Conservation (phyloP, 305 asterid species). For the Fraxinus latifolia region DNA sequence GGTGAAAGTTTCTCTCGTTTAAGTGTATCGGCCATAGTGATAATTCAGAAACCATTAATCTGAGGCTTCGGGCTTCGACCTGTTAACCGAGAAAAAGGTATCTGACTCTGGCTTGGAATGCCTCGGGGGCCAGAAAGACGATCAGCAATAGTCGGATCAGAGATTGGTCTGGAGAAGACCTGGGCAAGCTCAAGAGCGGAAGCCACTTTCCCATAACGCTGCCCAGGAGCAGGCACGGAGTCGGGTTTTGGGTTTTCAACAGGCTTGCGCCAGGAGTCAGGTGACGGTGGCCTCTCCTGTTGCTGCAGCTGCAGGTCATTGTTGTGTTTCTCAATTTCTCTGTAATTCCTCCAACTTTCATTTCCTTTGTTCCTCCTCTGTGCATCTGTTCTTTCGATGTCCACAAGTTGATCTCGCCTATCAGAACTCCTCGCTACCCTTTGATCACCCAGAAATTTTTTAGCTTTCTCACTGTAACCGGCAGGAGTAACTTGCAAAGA, state of each 20-base stretch:
- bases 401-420: constrained; percentile 54
- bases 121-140: constrained; percentile 55
- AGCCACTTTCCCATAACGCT: constrained; percentile 68
- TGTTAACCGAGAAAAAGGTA: constrained; percentile 74
- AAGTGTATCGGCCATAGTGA: background rate
- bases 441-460: constrained; percentile 35
- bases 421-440: constrained; percentile 43
- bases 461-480: constrained; percentile 45
- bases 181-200: constrained; percentile 93
- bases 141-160: constrained; percentile 51
- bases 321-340: constrained; percentile 48
- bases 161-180: constrained; percentile 71
- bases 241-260: constrained; percentile 47
- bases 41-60: constrained; percentile 69
- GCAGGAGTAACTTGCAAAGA: constrained; percentile 34
- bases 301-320: constrained; percentile 27
- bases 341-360: constrained; percentile 56
- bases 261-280: constrained; percentile 93
- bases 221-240: constrained; percentile 35
- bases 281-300: constrained; percentile 79
- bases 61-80: constrained; percentile 78
- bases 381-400: constrained; percentile 52
- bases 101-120: constrained; percentile 48
- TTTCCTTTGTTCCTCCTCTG: constrained; percentile 57
- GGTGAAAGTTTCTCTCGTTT: background rate